Conservation (phyloP, 495 filamentous ascomycete genomes). For the Aspergillus campestris region DNA sequence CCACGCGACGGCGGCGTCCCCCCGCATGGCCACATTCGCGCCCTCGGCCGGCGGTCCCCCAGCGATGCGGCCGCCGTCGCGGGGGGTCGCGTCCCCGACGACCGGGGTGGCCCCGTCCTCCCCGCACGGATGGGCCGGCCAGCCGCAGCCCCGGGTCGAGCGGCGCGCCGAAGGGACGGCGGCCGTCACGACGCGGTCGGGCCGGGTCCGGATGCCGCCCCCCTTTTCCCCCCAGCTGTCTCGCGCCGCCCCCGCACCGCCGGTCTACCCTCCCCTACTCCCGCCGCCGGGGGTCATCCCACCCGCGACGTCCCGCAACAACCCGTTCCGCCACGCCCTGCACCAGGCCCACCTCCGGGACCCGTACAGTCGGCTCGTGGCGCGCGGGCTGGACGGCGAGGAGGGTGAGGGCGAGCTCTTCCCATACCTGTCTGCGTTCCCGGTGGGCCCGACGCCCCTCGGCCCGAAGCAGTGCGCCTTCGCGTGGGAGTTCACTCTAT, state of each 20-base stretch:
- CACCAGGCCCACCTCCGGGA: constrained; percentile 52
- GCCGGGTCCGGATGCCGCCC: neutral
- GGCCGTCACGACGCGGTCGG: no score
- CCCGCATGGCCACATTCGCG: no score
- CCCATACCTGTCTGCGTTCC: constrained; percentile 38
- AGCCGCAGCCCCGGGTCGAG: no score
- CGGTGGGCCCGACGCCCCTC: constrained; percentile 29
- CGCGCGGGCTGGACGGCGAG: constrained; percentile 6
- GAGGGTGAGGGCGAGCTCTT: constrained; percentile 23
- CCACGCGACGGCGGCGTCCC: no score
- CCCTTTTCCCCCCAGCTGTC: neutral
- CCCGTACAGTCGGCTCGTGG: constrained; percentile 35
- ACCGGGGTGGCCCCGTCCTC: no score
- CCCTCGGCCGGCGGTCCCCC: no score
- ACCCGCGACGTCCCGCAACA: constrained; percentile 29
- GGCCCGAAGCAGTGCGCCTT: constrained; percentile 13
- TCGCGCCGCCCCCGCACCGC: neutral
- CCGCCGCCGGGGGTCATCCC: constrained; percentile 24
- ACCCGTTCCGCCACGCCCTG: constrained; percentile 39
- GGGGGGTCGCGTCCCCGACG: no score
- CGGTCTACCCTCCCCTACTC: constrained; percentile 15
- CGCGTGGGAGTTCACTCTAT: constrained; percentile 22
- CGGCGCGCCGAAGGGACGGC: no score
- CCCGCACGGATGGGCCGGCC: no score
- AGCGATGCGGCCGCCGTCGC: no score